Evolutionary conservation across 257 asterid species (phyloP).

Genomic region (Salvia splendens): DNA sequence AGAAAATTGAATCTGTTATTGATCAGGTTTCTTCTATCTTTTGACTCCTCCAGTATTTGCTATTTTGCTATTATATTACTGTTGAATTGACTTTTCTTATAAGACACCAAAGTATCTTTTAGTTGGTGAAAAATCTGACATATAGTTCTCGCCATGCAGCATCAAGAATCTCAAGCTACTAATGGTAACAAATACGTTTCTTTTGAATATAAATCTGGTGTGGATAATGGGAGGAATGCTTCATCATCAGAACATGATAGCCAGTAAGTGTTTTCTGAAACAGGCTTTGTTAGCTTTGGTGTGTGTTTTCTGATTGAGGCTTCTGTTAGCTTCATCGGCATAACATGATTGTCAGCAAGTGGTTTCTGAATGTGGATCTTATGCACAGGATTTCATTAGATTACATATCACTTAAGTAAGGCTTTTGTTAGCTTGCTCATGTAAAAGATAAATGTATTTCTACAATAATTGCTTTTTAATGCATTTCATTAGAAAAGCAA

Average conservation of each 20-base stretch:
- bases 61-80: slow-evolving; percentile 6
- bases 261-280: slow-evolving; percentile 64
- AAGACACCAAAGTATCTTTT: slow-evolving; percentile 25
- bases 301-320: neutral
- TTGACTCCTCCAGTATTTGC: slow-evolving; percentile 19
- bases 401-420: neutral
- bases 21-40: slow-evolving; percentile 68
- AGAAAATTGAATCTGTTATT: slow-evolving; percentile 89
- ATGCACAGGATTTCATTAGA: too few relatives aligned
- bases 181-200: slow-evolving; percentile 77
- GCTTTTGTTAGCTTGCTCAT: neutral
- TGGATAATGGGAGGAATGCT: slow-evolving; percentile 71
- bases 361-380: slow-evolving; percentile 8
- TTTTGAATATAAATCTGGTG: slow-evolving; percentile 88
- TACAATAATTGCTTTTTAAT: too few relatives aligned
- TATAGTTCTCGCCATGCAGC: slow-evolving; percentile 58
- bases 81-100: slow-evolving; percentile 15
- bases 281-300: neutral
- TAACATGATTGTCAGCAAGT: neutral
- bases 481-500: too few relatives aligned
- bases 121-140: slow-evolving; percentile 34
- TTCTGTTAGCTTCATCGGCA: neutral
- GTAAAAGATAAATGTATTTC: slow-evolving; percentile 9
- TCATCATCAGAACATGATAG: slow-evolving; percentile 94
- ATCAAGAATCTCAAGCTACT: slow-evolving; percentile 80